Percentiles rank a stretch among this genome's conserved stretches.
These are phyloP conservation scores for Wakefieldia striispora DNA, from an alignment of 768 basidiomycete genomes.

Conservation along the genomic window DNA sequence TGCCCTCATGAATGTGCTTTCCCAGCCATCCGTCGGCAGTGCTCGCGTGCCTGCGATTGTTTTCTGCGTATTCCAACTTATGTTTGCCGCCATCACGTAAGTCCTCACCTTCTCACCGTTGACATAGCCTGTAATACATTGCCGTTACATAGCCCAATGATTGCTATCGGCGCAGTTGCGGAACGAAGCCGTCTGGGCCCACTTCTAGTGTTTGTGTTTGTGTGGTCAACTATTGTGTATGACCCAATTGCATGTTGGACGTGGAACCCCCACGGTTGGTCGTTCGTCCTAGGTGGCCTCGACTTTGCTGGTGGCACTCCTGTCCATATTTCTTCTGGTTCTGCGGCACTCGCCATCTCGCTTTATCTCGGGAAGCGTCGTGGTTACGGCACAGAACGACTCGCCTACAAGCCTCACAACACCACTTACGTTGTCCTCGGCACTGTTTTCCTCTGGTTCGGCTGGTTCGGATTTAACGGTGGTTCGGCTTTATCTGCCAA, in stretches of 20 bases:
- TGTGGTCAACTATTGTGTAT: constrained; percentile 88
- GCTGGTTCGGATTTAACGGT: constrained; percentile 96
- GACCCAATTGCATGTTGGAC: constrained; percentile 97
- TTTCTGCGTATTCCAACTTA: constrained; percentile 84
- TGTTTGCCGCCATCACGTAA: constrained; percentile 88
- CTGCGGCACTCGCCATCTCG: constrained; percentile 87
- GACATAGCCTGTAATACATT: constrained; percentile 11
- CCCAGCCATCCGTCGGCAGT: constrained; percentile 71
- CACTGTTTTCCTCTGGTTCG: constrained; percentile 91
- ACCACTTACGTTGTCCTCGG: constrained; percentile 92
- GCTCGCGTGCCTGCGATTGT: constrained; percentile 67
- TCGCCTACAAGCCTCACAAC: constrained; percentile 94
- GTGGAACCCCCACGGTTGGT: constrained; percentile 84
- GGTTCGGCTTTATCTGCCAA: constrained; percentile 89
- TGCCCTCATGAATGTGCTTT: constrained; percentile 74
- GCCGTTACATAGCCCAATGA: constrained; percentile 56
- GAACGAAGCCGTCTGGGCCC: constrained; percentile 88
- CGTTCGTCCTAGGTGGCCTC: constrained; percentile 74
- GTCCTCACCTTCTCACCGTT: constrained; percentile 16
- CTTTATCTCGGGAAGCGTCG: constrained; percentile 88
- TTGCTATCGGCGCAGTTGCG: constrained; percentile 90
- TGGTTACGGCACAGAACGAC: constrained; percentile 86
- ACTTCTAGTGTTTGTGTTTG: constrained; percentile 83
- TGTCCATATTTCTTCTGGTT: constrained; percentile 94
- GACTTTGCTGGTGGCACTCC: constrained; percentile 97